Percentiles rank a stretch among this genome's conserved stretches.
Conservation (phyloP, 2,329 filamentous ascomycete genomes). For the Aspergillus spinulosporus region DNA sequence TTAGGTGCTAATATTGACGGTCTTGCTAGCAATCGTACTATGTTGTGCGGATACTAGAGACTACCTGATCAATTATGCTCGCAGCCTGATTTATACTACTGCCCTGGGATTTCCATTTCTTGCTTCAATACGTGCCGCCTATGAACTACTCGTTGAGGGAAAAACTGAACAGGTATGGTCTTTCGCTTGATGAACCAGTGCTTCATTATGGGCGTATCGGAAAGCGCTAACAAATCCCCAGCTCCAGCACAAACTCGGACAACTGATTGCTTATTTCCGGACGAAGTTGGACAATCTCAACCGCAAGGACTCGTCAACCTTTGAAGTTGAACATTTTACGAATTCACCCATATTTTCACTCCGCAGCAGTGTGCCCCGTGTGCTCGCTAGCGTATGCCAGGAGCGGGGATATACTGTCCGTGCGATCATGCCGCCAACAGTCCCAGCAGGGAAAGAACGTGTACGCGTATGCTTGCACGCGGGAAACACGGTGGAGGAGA, state of each 20-base stretch:
- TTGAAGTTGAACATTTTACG: slow-evolving; percentile 46
- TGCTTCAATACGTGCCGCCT: slow-evolving; percentile 59
- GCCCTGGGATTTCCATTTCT: slow-evolving; percentile 64
- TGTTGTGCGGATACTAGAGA: slow-evolving; percentile 60
- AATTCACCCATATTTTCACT: slow-evolving; percentile 66
- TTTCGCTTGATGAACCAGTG: slow-evolving; percentile 7
- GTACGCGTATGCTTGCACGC: slow-evolving; percentile 69
- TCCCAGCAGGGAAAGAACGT: slow-evolving; percentile 63
- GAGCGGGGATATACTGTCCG: slow-evolving; percentile 59
- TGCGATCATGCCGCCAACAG: slow-evolving; percentile 68
- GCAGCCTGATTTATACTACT: slow-evolving; percentile 74
- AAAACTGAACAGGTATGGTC: slow-evolving; percentile 47
- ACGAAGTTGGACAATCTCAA: slow-evolving; percentile 44
- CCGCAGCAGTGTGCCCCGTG: slow-evolving; percentile 58
- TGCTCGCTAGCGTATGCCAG: slow-evolving; percentile 63
- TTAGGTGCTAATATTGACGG: slow-evolving; percentile 20
- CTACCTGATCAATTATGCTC: slow-evolving; percentile 74
- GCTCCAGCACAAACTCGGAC: slow-evolving; percentile 49
- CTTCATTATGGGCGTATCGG: not conserved
- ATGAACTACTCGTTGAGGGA: slow-evolving; percentile 57
- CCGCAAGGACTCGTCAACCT: slow-evolving; percentile 28
- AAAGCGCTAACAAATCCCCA: slow-evolving; percentile 18
- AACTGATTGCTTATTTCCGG: slow-evolving; percentile 50
- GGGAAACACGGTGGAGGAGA: slow-evolving; percentile 60
- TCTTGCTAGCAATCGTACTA: slow-evolving; percentile 57